Percentiles rank a stretch among this genome's conserved stretches.
Conservation (phyloP, 2,329 filamentous ascomycete genomes). For the Periconia macrospinosa region DNA sequence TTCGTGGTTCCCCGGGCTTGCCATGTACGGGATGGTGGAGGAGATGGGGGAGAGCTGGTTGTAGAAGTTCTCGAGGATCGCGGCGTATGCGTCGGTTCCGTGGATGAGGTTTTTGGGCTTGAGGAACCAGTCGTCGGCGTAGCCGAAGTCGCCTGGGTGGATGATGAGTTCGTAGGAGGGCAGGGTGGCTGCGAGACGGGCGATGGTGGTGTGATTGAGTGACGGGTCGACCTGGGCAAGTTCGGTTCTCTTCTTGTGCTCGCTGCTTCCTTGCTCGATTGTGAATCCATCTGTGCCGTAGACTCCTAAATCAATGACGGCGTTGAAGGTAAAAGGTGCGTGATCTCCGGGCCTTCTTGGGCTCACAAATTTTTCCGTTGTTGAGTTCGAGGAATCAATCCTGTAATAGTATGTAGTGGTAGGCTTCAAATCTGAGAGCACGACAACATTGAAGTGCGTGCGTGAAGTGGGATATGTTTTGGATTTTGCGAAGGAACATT, state of each 20-base stretch:
- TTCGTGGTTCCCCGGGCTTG: slow-evolving; percentile 62
- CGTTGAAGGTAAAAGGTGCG: slow-evolving; percentile 56
- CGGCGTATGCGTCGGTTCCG: slow-evolving; percentile 56
- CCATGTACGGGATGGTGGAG: slow-evolving; percentile 60
- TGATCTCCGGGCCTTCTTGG: slow-evolving; percentile 57
- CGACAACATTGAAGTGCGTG: slow-evolving; percentile 56
- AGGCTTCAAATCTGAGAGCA: slow-evolving; percentile 50
- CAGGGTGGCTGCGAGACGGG: slow-evolving; percentile 53
- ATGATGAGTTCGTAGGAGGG: slow-evolving; percentile 60
- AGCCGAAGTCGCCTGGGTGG: slow-evolving; percentile 60
- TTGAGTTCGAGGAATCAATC: slow-evolving; percentile 60
- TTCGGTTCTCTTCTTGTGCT: slow-evolving; percentile 47
- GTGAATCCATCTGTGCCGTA: slow-evolving; percentile 59
- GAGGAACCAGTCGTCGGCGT: slow-evolving; percentile 60
- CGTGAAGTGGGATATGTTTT: slow-evolving; percentile 58
- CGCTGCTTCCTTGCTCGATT: slow-evolving; percentile 26
- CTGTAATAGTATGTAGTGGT: slow-evolving; percentile 64
- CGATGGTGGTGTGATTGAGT: slow-evolving; percentile 58
- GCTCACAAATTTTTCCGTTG: slow-evolving; percentile 56
- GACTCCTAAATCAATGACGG: slow-evolving; percentile 59
- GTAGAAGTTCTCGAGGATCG: slow-evolving; percentile 62
- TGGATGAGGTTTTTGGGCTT: slow-evolving; percentile 51
- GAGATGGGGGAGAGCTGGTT: slow-evolving; percentile 58
- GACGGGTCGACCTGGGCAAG: slow-evolving; percentile 55
- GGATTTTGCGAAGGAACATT: slow-evolving; percentile 50